Percentiles rank a stretch among this genome's conserved stretches.
phyloP scores from a whole-genome alignment of 306 rosid genomes.

The Medicago ruthenica region DNA sequence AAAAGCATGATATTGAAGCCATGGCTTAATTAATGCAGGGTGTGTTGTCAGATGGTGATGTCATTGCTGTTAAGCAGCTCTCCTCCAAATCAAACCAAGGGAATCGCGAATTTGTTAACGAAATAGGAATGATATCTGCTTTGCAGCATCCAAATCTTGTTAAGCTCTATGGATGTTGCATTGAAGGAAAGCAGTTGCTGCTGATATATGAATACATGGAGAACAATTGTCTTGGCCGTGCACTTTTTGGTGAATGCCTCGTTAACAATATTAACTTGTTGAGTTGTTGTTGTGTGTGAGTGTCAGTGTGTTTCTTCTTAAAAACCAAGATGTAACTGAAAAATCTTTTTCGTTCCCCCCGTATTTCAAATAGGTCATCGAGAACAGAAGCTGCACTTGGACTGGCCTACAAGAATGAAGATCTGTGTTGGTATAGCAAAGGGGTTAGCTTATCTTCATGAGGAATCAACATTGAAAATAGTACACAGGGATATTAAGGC shows the following conservation, averaged over 20 bases:
- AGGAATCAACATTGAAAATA: slow-evolving; percentile 83
- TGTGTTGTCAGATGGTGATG: slow-evolving; percentile 66
- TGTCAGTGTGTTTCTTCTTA: not conserved
- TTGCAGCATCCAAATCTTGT: slow-evolving; percentile 94
- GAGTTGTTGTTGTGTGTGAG: slow-evolving; percentile 19
- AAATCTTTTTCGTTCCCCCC: not conserved
- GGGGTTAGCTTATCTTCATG: slow-evolving; percentile 86
- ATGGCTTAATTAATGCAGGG: slow-evolving; percentile 55
- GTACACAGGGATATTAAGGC: slow-evolving; percentile 93
- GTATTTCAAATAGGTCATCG: slow-evolving; percentile 45
- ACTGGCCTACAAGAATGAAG: slow-evolving; percentile 73
- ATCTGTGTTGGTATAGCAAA: slow-evolving; percentile 74
- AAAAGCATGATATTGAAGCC: slow-evolving; percentile 23
- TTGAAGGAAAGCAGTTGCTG: slow-evolving; percentile 86
- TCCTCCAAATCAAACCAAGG: slow-evolving; percentile 93
- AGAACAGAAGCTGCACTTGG: slow-evolving; percentile 61
- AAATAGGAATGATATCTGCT: slow-evolving; percentile 96
- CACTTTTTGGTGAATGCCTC: slow-evolving; percentile 70
- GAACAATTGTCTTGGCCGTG: slow-evolving; percentile 91
- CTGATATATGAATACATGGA: slow-evolving; percentile 87
- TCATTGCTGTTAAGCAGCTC: slow-evolving; percentile 84
- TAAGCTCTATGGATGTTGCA: slow-evolving; percentile 85
- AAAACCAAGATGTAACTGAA: slow-evolving; percentile 14
- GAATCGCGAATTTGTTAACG: slow-evolving; percentile 83
- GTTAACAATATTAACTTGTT: slow-evolving; percentile 4